Conservation (phyloP, 2,329 filamentous ascomycete species). For the Scedosporium aurantiacum region DNA sequence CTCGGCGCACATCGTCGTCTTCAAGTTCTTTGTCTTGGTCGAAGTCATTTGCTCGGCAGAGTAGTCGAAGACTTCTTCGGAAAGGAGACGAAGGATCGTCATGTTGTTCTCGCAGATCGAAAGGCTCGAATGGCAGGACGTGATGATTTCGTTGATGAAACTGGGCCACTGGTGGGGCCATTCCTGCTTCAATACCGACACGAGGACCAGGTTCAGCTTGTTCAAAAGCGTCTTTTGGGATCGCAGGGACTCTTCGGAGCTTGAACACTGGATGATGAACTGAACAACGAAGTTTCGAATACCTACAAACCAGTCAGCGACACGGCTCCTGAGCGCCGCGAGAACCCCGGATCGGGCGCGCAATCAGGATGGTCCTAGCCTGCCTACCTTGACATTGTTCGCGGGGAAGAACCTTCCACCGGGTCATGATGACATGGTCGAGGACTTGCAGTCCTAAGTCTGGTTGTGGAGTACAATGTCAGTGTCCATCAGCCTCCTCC, state of each 20-base stretch:
- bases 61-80: constrained; percentile 98
- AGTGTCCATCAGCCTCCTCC: background rate
- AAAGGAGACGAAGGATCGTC: constrained; percentile 89
- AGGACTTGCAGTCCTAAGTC: constrained; percentile 92
- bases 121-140: constrained; percentile 86
- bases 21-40: constrained; percentile 87
- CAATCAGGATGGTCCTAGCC: background rate
- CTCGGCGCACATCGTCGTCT: constrained; percentile 97
- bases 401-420: constrained; percentile 94
- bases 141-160: constrained; percentile 99
- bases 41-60: constrained; percentile 99
- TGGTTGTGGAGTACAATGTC: constrained; percentile 22
- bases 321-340: background rate
- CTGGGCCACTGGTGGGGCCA: constrained; percentile 99
- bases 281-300: constrained; percentile 99
- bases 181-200: constrained; percentile 97
- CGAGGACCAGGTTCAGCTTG: constrained; percentile 95
- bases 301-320: constrained; percentile 37
- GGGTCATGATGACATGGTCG: constrained; percentile 95
- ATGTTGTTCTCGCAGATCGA: constrained; percentile 99
- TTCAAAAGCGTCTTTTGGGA: constrained; percentile 83
- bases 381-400: constrained; percentile 77
- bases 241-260: constrained; percentile 77
- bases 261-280: constrained; percentile 92
- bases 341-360: background rate